Base-by-base conservation (phyloP, 2,329 filamentous ascomycete species). In the Cordyceps pruinosa region DNA sequence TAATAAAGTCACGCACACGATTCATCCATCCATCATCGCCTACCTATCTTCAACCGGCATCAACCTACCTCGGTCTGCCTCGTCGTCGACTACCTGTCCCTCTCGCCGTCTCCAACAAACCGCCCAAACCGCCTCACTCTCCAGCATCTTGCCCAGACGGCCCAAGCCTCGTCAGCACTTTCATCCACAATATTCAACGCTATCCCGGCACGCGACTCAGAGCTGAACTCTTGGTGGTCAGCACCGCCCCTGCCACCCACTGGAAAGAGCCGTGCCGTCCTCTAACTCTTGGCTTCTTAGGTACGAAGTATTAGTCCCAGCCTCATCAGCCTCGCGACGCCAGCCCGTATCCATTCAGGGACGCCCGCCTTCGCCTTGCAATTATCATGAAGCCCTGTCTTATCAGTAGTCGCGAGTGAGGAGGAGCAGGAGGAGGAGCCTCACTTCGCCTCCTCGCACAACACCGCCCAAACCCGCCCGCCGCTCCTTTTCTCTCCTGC, bases 211-310 rank as follows among this genome's bases (percentile, higher is more conserved):
- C 52, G 15, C 52, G 45, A 49, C 35, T 41, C 26, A 12, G 34
- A 56, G 53, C 53, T 56, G 53, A 56, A 49, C 9, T 41, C 23
- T 47, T 34, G n/a, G 42, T 28, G 8, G 52, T 47, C 52, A 55
- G 42, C 52, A 55, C 32, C 30, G 42, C 49, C 50, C 50, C 37
- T 10, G 39, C 53, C n/a, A 19, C 26, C 23, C 25, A 47, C 25
- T 50, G 46, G 54, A 37, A 57, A 57, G 54, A 50, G 46, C 54
- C 48, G 56, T 57, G 30, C 56, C 56, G 56, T 52, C 28, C 15
- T 35, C 23, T 39, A 41, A 41, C 17, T n/a, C n/a, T n/a, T n/a
- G n/a, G n/a, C n/a, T n/a, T n/a, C n/a, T n/a, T n/a, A n/a, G n/a
- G n/a, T n/a, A n/a, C n/a, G n/a, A n/a, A n/a, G n/a, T n/a, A n/a